Evolutionary conservation across 371 early-diverging fungal species (phyloP), one percentile per base, ranked within the genome.

Genomic region (Vittaforma corneae): DNA sequence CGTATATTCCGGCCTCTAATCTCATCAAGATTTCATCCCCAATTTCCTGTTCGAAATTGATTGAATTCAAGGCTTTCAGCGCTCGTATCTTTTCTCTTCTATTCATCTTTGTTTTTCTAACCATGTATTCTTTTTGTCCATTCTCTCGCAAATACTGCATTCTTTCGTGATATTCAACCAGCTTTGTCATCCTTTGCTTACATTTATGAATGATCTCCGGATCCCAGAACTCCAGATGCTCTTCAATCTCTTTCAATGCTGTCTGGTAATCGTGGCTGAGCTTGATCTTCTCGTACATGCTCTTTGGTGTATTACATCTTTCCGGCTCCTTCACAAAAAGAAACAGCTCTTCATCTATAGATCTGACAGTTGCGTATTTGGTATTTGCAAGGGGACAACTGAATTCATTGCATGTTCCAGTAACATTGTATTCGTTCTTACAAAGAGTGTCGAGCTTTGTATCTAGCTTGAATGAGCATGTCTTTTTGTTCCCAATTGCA

Each of bases 311-410:
- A 79, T 93, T 90, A 1, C 91, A 88, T 62, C 95, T 82, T 81
- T 97, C 97, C 38, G 94, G 88, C 16, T 92, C 91, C 80, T 97
- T 97, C 78, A 92, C 83, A 48, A 65, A 70, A 18, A 78, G 59
- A 59, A 54, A 74, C 11, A 77, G 62, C 32, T 68, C 79, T 77
- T 90, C 92, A 32, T 88, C 81, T 40, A 82, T 79, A 73, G 92
- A 93, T 71, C 92, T 86, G 37, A 97, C 85, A 1, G 98, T 97
- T 20, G 98, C 98, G 79, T 97, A 97, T 71, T 87, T 85, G 56
- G 86, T 85, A 82, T 96, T 97, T 55, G 98, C 92, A 67, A 97
- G 82, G 14, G 98, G 98, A 78, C 98, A 97, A 6, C 90, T 88
- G 71, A 86, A 87, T 38, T 90, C 84, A 80, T 87, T 88, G 83